These are phyloP conservation scores for Yamadazyma insecticola DNA, from an alignment of 805 yeast species.

Conservation along the genomic window DNA sequence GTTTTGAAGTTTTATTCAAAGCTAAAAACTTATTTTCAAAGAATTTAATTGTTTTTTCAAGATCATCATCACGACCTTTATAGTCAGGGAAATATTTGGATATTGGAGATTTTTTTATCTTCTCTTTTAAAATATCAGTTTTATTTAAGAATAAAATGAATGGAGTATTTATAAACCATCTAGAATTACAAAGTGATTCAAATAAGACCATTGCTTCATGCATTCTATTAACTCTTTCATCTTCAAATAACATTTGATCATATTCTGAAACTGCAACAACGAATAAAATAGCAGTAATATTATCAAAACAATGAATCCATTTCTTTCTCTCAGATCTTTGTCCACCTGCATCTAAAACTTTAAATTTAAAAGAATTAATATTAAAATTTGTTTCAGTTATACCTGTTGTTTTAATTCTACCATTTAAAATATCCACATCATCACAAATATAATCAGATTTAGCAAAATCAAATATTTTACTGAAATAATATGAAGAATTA, in stretches of 20 bases:
- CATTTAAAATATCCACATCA: slow-evolving; percentile 81
- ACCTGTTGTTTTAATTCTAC: slow-evolving; percentile 93
- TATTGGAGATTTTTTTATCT: slow-evolving; percentile 63
- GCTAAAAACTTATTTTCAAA: slow-evolving; percentile 65
- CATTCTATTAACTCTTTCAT: slow-evolving; percentile 83
- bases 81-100: slow-evolving; percentile 74
- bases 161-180: slow-evolving; percentile 82
- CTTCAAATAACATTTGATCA: slow-evolving; percentile 89
- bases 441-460: slow-evolving; percentile 62
- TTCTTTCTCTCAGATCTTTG: slow-evolving; percentile 93
- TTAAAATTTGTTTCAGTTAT: slow-evolving; percentile 81
- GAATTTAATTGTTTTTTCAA: slow-evolving; percentile 62
- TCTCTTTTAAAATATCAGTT: slow-evolving; percentile 72
- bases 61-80: slow-evolving; percentile 56
- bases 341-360: slow-evolving; percentile 94
- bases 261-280: slow-evolving; percentile 91
- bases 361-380: slow-evolving; percentile 59
- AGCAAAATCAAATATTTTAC: slow-evolving; percentile 62
- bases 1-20: slow-evolving; percentile 61
- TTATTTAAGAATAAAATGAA: slow-evolving; percentile 87
- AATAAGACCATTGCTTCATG: slow-evolving; percentile 84
- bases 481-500: slow-evolving; percentile 77
- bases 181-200: slow-evolving; percentile 76
- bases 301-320: slow-evolving; percentile 97
- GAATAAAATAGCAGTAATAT: slow-evolving; percentile 82